These are phyloP conservation scores for Roridomyces roridus DNA, from an alignment of 768 basidiomycete species.

Conservation along the genomic window DNA sequence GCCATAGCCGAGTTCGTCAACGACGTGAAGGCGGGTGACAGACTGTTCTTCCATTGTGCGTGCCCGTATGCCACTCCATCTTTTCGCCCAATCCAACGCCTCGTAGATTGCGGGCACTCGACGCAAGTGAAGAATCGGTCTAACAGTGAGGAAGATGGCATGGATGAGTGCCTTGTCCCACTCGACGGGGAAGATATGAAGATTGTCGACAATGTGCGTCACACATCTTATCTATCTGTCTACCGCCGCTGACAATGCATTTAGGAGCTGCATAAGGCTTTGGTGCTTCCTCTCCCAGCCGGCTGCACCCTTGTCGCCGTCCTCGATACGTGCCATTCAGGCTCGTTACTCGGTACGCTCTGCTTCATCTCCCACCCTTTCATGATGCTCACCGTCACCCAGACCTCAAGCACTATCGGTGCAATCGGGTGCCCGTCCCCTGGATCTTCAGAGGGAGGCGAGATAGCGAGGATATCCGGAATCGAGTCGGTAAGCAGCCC, in stretches of 20 bases:
- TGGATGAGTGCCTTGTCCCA: slow-evolving; percentile 12
- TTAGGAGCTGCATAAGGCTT: slow-evolving; percentile 11
- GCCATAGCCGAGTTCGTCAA: slow-evolving; percentile 7
- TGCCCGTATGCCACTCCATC: too few species aligned
- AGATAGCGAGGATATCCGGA: not conserved
- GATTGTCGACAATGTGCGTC: slow-evolving; percentile 5
- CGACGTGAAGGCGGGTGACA: slow-evolving; percentile 3
- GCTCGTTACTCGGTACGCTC: slow-evolving; percentile 9
- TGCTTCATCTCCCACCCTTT: not conserved
- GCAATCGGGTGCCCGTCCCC: slow-evolving; percentile 13
- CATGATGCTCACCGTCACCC: not conserved
- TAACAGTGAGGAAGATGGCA: slow-evolving; percentile 16
- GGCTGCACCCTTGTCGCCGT: slow-evolving; percentile 16
- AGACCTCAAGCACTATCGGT: slow-evolving; percentile 18
- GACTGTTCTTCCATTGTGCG: not conserved
- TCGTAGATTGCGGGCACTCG: slow-evolving; percentile 11
- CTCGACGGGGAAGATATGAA: not conserved
- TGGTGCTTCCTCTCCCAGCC: slow-evolving; percentile 10
- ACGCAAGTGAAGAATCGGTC: not conserved
- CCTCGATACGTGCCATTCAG: slow-evolving; percentile 19
- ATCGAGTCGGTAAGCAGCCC: not conserved
- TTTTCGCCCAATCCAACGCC: too few species aligned
- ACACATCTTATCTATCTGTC: too few species aligned
- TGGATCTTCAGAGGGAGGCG: not conserved
- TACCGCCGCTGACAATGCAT: not conserved